A percentile compares a stretch with the other conserved stretches of the same genome.
These are phyloP conservation scores for Paramecium sexaurelia DNA, from an alignment of 73 alveolate genomes.

Conservation along the genomic window DNA sequence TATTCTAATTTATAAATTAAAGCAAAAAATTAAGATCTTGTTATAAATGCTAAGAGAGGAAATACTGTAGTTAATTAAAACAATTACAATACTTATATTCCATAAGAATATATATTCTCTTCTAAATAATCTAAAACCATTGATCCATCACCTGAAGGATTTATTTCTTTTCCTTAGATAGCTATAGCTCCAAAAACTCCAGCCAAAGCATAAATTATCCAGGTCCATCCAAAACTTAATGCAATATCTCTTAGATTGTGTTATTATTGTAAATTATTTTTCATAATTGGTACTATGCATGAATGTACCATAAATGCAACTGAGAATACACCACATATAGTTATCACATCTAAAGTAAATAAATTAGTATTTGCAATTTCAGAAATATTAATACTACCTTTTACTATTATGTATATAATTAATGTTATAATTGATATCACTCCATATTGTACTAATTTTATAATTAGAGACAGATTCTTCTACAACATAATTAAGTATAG, in stretches of 20 bases:
- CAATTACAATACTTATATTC: background rate
- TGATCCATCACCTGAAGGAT: constrained; percentile 22
- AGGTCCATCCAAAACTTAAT: background rate
- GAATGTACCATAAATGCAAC: constrained; percentile 35
- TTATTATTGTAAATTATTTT: background rate
- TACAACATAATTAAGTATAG: background rate
- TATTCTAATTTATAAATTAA: background rate
- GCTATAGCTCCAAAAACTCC: constrained; percentile 52
- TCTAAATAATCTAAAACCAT: constrained; percentile 30
- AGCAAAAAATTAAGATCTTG: constrained; percentile 26
- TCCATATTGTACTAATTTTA: constrained; percentile 25
- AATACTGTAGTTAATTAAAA: background rate
- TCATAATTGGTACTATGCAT: background rate
- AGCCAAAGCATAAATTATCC: constrained; percentile 35
- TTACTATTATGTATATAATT: background rate
- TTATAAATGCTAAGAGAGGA: constrained; percentile 5
- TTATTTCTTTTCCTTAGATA: background rate
- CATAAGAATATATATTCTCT: background rate
- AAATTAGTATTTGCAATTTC: background rate
- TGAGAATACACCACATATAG: constrained; percentile 29
- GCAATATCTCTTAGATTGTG: constrained; percentile 32
- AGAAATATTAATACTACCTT: background rate
- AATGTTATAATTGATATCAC: background rate
- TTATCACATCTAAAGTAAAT: constrained; percentile 3
- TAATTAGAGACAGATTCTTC: background rate